Evolutionary conservation across 208 protist genomes (phyloP).

Genomic region (Entamoeba moshkovskii): DNA sequence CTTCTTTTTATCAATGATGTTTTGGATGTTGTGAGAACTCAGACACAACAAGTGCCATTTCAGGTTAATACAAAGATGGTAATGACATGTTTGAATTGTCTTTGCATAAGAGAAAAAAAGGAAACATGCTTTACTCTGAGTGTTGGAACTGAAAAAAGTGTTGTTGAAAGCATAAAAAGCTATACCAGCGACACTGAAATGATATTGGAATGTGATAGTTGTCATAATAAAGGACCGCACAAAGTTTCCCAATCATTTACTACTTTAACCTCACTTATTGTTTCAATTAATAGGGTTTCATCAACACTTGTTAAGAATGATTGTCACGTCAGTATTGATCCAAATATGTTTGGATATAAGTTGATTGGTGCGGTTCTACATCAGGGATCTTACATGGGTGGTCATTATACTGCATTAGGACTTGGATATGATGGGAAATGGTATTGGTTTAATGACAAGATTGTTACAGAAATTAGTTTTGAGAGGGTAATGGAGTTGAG

Average conservation of each 20-base stretch:
- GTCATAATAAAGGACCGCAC: background rate
- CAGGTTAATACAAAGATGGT: background rate
- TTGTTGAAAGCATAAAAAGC: background rate
- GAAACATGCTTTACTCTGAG: background rate
- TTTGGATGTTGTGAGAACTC: background rate
- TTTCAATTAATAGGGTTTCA: background rate
- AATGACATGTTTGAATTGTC: background rate
- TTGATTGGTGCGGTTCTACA: background rate
- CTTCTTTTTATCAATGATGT: background rate
- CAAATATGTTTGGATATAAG: background rate
- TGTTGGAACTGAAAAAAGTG: background rate
- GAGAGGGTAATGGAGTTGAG: background rate
- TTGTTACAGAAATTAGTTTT: background rate
- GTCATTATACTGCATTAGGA: background rate
- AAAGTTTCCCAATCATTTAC: background rate
- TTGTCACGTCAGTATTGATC: background rate
- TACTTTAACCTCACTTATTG: background rate
- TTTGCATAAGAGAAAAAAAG: background rate
- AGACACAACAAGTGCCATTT: background rate
- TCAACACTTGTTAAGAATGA: background rate
- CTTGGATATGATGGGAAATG: background rate
- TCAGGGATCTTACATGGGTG: background rate
- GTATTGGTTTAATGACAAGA: background rate
- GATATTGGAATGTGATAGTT: background rate
- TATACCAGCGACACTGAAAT: background rate